Base-by-base conservation (phyloP, 2,329 filamentous ascomycete genomes). In the Ophiostoma pallidulum region DNA sequence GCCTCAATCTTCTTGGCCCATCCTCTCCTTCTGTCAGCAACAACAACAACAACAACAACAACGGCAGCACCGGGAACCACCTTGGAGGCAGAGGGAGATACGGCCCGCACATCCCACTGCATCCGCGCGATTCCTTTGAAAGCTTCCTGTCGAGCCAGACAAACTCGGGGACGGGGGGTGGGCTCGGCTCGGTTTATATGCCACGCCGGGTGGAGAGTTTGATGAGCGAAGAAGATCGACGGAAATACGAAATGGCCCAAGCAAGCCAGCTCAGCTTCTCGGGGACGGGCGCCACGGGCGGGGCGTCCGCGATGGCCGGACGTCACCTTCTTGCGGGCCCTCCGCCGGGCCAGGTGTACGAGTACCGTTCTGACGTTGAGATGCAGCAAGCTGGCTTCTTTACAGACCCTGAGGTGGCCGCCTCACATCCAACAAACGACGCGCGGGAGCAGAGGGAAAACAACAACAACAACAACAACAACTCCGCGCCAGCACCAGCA, bases 181-280 rank as follows among this genome's bases (percentile, higher is more conserved):
- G 20, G 10, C 69, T 64, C 41, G 75, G 78, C 55, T 82, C 78
- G 0, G 71, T 88, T 26, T 80, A 80, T 56, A 66, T 82, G 59
- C 84, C 84, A 0, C 74, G 78, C 12, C 72, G 78, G 36, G 79
- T 89, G 41, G 84, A 90, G 57, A 84, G 76, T 57, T 78, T 91
- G 58, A 86, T 94, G 77, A 78, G 78, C 53, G 80, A 84, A 7
- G 86, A 92, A 61, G 86, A 91, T 59, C 76, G 79, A 31, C 75
- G 74, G 53, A 84, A 87, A 58, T 86, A 89, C 60, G 75, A 80
- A 57, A 75, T 86, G 58, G 80, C 82, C 2, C 84, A 84, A 59
- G 72, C 74, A 36, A 72, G 64, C 48, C 73, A 75, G 56, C 59
- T 65, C 31, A 65, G 60, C 49, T 59, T 63, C 31, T 64, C 63